These are phyloP conservation scores for Mallotus repandus DNA, from an alignment of 441 rosid species.

Conservation along the genomic window DNA sequence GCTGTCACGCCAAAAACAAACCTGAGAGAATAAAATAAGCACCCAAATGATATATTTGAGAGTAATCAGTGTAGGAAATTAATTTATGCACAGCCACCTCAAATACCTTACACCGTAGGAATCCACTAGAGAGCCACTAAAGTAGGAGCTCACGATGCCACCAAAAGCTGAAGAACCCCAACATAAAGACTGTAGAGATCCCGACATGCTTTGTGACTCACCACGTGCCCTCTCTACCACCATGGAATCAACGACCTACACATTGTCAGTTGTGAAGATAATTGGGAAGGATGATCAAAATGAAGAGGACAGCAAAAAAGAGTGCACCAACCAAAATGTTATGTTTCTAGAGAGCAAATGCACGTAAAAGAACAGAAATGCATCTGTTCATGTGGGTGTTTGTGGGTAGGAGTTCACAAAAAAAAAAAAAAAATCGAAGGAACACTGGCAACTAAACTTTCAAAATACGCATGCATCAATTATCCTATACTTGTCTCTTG, in stretches of 20 bases:
- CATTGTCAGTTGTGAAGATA: slow-evolving; percentile 20
- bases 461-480: neutral
- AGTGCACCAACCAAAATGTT: neutral
- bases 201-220: slow-evolving; percentile 90
- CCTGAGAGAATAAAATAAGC: slow-evolving; percentile 53
- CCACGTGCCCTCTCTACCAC: slow-evolving; percentile 99
- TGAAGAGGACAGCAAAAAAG: neutral
- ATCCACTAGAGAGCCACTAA: slow-evolving; percentile 91
- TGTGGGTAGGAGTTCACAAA: neutral
- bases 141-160: slow-evolving; percentile 93
- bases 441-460: neutral
- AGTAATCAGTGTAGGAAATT: slow-evolving; percentile 3
- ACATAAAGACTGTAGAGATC: slow-evolving; percentile 92
- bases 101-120: slow-evolving; percentile 86
- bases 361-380: neutral
- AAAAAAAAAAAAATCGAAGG: neutral
- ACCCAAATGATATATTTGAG: slow-evolving; percentile 11
- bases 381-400: neutral
- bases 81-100: slow-evolving; percentile 14
- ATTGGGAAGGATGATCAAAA: neutral
- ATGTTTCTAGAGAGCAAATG: neutral
- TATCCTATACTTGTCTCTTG: neutral
- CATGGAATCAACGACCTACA: slow-evolving; percentile 98
- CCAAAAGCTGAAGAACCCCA: slow-evolving; percentile 99
- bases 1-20: slow-evolving; percentile 94